Percentiles rank a stretch among this genome's conserved stretches.
phyloP scores from a whole-genome alignment of 2,329 filamentous ascomycete species.

The Cercospora beticola region DNA sequence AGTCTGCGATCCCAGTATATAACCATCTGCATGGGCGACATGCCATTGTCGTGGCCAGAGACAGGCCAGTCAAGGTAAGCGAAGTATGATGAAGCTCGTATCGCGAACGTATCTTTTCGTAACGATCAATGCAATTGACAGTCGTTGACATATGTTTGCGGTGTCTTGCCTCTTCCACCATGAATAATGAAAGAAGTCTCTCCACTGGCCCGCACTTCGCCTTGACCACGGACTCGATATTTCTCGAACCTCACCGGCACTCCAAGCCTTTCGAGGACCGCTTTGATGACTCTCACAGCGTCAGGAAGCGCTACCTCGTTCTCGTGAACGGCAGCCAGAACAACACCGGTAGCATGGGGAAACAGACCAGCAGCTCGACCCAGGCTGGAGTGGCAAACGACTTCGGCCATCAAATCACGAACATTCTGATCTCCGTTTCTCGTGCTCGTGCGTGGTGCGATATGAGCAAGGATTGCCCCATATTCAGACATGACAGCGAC shows the following conservation, averaged over 20 bases:
- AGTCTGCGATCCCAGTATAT: no score
- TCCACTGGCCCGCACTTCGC: not conserved
- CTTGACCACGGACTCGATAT: not conserved
- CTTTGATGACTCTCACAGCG: not conserved
- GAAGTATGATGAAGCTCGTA: no score
- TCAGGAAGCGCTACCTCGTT: not conserved
- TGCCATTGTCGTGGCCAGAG: no score
- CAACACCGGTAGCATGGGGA: not conserved
- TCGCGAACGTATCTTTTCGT: not conserved
- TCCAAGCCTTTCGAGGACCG: not conserved
- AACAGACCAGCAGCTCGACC: not conserved
- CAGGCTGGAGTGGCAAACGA: not conserved
- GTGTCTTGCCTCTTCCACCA: not conserved
- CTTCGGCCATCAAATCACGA: not conserved
- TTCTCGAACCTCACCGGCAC: not conserved
- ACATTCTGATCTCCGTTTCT: not conserved
- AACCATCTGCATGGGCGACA: no score
- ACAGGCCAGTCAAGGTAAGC: no score
- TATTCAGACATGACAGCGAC: not conserved
- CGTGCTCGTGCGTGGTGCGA: not conserved
- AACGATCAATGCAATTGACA: not conserved
- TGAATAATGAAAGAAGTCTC: conserved; percentile 5
- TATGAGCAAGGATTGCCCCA: conserved; percentile 1
- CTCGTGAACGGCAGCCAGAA: not conserved
- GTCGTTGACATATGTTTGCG: conserved; percentile 1